These are phyloP conservation scores for Globisporangium paroecandrum DNA, from an alignment of 352 stramenopile genomes.

Conservation along the genomic window DNA sequence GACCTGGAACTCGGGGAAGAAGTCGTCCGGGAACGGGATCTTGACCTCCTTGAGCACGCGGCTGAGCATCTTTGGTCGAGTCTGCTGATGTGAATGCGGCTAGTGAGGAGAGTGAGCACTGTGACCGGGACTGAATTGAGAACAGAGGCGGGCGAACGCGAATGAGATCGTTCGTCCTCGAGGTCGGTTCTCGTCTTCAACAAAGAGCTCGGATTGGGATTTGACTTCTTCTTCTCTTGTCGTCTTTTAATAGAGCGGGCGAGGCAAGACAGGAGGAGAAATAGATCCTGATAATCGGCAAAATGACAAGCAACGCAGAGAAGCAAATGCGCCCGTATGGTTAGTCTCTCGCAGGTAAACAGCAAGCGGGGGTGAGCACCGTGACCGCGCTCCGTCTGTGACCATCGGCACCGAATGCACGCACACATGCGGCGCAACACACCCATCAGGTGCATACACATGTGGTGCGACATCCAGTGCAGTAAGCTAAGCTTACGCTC, in stretches of 20 bases:
- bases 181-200: neutral
- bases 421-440: neutral
- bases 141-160: neutral
- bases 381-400: too few relatives aligned
- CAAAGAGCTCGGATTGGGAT: neutral
- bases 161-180: neutral
- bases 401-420: neutral
- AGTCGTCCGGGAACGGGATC: constrained; percentile 62
- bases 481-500: neutral
- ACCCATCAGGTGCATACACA: neutral
- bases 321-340: neutral
- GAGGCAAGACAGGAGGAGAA: neutral
- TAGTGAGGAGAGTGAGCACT: neutral
- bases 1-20: constrained; percentile 49
- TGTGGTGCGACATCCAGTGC: neutral
- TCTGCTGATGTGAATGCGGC: too few relatives aligned
- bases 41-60: constrained; percentile 63
- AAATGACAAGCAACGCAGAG: neutral
- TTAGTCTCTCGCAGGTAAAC: neutral
- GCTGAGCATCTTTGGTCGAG: constrained; percentile 32
- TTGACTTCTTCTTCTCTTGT: neutral
- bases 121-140: neutral
- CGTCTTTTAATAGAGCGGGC: neutral
- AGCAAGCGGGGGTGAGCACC: neutral
- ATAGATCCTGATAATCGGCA: neutral